Percentiles rank a stretch among this genome's conserved stretches.
These are phyloP conservation scores for Irineochytrium annulatum DNA, from an alignment of 192 early-diverging fungal species.

Conservation along the genomic window DNA sequence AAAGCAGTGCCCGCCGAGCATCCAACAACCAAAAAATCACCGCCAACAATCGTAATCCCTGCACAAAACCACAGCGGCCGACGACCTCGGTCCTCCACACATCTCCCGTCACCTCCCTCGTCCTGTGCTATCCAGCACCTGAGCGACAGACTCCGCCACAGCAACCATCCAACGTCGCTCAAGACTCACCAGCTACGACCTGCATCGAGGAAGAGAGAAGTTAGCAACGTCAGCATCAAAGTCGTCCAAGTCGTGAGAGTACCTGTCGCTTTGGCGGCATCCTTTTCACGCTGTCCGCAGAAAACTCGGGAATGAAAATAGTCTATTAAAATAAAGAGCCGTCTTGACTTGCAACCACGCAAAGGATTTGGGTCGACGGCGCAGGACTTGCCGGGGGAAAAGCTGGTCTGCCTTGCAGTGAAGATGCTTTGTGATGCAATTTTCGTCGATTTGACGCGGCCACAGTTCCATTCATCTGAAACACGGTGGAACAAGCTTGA, in stretches of 20 bases:
- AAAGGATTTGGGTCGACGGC: too few relatives aligned
- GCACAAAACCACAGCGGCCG: background rate
- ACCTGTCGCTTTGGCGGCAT: conserved; percentile 22
- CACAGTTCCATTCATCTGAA: too few relatives aligned
- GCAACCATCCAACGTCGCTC: background rate
- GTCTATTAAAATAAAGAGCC: too few relatives aligned
- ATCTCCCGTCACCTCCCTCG: too few relatives aligned
- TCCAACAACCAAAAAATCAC: background rate
- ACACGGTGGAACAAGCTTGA: too few relatives aligned
- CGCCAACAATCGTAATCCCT: background rate
- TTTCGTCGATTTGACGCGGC: too few relatives aligned
- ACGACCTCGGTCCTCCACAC: background rate
- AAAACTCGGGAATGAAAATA: too few relatives aligned
- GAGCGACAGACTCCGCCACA: background rate
- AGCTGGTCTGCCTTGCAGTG: too few relatives aligned
- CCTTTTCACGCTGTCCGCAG: conserved; percentile 6
- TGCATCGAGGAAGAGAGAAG: background rate
- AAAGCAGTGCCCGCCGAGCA: background rate
- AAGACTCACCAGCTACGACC: conserved; percentile 7
- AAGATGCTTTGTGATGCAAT: too few relatives aligned
- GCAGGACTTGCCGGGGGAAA: too few relatives aligned
- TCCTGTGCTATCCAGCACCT: too few relatives aligned
- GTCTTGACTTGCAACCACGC: too few relatives aligned
- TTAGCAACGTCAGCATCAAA: background rate
- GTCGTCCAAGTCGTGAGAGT: background rate